These are phyloP conservation scores for Zarea fungicola DNA, from an alignment of 2,329 filamentous ascomycete genomes.

Conservation along the genomic window DNA sequence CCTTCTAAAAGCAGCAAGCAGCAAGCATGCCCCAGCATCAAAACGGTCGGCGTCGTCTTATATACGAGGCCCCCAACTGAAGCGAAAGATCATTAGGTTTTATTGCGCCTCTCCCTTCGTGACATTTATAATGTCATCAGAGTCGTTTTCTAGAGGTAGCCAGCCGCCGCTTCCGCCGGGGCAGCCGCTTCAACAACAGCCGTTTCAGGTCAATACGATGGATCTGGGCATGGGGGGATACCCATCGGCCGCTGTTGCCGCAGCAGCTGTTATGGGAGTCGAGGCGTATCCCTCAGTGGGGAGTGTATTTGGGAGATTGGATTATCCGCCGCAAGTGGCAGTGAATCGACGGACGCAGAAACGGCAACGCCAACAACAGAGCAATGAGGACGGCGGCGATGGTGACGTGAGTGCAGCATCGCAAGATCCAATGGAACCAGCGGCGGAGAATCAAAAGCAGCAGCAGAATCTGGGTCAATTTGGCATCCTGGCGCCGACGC, in stretches of 20 bases:
- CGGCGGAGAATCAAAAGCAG: background rate
- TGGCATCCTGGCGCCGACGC: constrained; percentile 38
- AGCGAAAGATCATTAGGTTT: no score
- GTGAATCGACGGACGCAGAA: constrained; percentile 3
- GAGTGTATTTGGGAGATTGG: constrained; percentile 8
- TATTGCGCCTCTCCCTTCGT: background rate
- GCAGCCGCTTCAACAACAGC: constrained; percentile 20
- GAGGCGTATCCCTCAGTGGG: constrained; percentile 6
- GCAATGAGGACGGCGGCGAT: constrained; percentile 12
- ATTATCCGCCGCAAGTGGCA: constrained; percentile 6
- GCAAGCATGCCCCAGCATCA: background rate
- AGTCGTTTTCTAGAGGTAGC: constrained; percentile 1
- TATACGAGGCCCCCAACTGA: no score
- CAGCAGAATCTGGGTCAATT: constrained; percentile 33
- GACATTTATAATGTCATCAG: background rate
- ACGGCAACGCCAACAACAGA: constrained; percentile 8
- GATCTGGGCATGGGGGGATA: background rate
- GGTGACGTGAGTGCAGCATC: constrained; percentile 6
- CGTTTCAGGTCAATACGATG: constrained; percentile 9
- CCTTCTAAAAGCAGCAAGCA: constrained; percentile 12
- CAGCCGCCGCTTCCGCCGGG: constrained; percentile 5
- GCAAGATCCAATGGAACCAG: constrained; percentile 21
- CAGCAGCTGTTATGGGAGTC: background rate
- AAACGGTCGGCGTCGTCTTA: background rate
- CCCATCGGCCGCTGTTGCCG: background rate